These are phyloP conservation scores for Penicillium chermesinum DNA, from an alignment of 495 filamentous ascomycete genomes.

Conservation along the genomic window DNA sequence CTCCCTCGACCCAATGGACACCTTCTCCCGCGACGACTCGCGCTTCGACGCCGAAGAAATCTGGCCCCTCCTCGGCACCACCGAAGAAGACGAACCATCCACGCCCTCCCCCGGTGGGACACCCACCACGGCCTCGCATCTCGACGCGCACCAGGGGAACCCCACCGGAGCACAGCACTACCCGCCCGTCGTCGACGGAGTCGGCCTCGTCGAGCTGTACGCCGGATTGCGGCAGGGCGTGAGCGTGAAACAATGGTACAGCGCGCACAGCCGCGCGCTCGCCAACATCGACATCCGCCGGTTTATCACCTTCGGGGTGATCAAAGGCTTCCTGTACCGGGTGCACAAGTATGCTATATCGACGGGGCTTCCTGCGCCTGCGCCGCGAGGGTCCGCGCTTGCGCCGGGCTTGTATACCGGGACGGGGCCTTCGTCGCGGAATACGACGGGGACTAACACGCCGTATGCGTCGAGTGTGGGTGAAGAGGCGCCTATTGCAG, in stretches of 20 bases:
- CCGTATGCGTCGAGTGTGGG: conserved; percentile 35
- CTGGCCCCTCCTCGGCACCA: conserved; percentile 39
- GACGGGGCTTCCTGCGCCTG: conserved; percentile 38
- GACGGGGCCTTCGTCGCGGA: conserved; percentile 31
- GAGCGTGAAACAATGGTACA: conserved; percentile 75
- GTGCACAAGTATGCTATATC: conserved; percentile 85
- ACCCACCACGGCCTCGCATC: conserved; percentile 12
- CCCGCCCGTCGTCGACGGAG: conserved; percentile 30
- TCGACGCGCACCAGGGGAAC: conserved; percentile 12
- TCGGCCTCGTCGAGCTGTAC: conserved; percentile 58
- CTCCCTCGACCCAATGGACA: conserved; percentile 17
- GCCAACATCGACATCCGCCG: conserved; percentile 77
- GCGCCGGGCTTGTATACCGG: conserved; percentile 4
- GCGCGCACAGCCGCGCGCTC: conserved; percentile 61
- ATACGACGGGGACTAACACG: conserved; percentile 34
- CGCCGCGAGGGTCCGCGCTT: conserved; percentile 22
- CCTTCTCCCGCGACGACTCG: conserved; percentile 18
- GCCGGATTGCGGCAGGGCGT: conserved; percentile 70
- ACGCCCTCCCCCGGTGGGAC: not conserved
- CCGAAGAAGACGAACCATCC: conserved; percentile 11
- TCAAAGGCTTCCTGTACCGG: conserved; percentile 91
- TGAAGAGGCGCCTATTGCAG: conserved; percentile 24
- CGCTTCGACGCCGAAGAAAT: conserved; percentile 39
- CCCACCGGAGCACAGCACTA: not conserved
- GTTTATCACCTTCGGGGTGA: conserved; percentile 90